Percentiles rank a stretch among this genome's conserved stretches.
Conservation (phyloP, 208 protist species). For the Leishmania mexicana region DNA sequence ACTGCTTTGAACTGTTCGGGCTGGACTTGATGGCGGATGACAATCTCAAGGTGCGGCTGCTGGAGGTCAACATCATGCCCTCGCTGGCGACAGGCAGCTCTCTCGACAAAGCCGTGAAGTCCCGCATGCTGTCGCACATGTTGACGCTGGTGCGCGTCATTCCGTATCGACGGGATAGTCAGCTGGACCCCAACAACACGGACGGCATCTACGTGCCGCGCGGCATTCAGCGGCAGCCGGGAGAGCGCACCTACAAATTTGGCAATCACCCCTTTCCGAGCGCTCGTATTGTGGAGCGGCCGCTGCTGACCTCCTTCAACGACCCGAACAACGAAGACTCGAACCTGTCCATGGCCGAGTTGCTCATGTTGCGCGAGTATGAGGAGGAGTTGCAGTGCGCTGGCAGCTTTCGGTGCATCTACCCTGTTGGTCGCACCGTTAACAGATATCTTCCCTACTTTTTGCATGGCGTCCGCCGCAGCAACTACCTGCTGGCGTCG, state of each 20-base stretch:
- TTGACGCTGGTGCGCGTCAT: constrained; percentile 82
- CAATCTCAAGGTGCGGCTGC: constrained; percentile 73
- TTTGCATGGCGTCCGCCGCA: constrained; percentile 76
- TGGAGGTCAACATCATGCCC: constrained; percentile 95
- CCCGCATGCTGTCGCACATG: constrained; percentile 86
- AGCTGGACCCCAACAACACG: constrained; percentile 20
- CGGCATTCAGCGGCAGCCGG: constrained; percentile 30
- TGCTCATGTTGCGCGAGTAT: constrained; percentile 73
- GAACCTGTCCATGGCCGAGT: constrained; percentile 57
- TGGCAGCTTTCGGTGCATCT: constrained; percentile 82
- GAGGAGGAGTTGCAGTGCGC: constrained; percentile 85
- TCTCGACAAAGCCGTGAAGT: constrained; percentile 90
- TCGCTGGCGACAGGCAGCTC: constrained; percentile 82
- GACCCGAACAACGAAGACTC: constrained; percentile 65
- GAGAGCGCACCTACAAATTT: constrained; percentile 70
- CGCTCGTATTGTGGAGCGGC: constrained; percentile 39
- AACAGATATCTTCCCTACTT: constrained; percentile 79
- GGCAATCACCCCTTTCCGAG: constrained; percentile 62
- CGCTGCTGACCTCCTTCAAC: constrained; percentile 67
- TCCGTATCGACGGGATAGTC: constrained; percentile 69
- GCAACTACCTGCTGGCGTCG: constrained; percentile 84
- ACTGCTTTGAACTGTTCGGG: constrained; percentile 93
- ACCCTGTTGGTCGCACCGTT: constrained; percentile 62
- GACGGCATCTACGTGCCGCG: constrained; percentile 29
- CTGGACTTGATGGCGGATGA: constrained; percentile 89